Conservation (phyloP, 257 asterid species). For the Paulownia fortunei region DNA sequence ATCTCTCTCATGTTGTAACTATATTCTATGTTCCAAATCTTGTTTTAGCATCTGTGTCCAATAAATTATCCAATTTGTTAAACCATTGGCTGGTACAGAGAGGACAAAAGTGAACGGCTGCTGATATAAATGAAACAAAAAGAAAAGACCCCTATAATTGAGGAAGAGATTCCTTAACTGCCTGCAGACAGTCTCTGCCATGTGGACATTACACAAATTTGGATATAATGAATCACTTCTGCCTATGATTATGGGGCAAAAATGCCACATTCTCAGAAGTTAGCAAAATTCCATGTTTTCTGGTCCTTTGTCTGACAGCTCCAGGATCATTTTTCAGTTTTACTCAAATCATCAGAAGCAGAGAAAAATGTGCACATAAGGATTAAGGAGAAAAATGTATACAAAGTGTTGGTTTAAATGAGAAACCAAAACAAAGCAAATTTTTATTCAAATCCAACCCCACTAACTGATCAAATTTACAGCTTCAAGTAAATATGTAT, state of each 20-base stretch:
- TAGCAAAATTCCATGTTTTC: constrained; percentile 33
- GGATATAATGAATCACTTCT: constrained; percentile 4
- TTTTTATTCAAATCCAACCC: constrained; percentile 23
- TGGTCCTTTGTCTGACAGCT: constrained; percentile 16
- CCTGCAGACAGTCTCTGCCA: not conserved
- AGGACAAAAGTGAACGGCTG: constrained; percentile 33
- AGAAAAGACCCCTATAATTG: constrained; percentile 6
- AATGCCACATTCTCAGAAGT: not conserved
- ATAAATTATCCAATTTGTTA: not conserved
- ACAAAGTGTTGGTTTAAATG: not conserved
- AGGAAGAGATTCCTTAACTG: constrained; percentile 34
- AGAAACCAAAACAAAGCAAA: not conserved
- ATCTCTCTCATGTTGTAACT: not conserved
- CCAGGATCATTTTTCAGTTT: not conserved
- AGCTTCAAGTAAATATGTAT: constrained; percentile 27
- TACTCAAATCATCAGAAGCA: constrained; percentile 8
- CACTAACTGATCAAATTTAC: constrained; percentile 31
- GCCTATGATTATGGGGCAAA: not conserved
- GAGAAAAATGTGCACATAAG: not conserved
- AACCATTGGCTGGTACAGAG: constrained; percentile 3
- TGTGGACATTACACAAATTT: not conserved
- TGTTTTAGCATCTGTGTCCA: constrained; percentile 7
- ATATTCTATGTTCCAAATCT: not conserved
- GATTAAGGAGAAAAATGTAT: not conserved
- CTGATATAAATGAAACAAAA: constrained; percentile 2